Evolutionary conservation across 129 eudicot species (phyloP), one percentile per base, ranked within the genome.

Genomic region (Calendula officinalis): DNA sequence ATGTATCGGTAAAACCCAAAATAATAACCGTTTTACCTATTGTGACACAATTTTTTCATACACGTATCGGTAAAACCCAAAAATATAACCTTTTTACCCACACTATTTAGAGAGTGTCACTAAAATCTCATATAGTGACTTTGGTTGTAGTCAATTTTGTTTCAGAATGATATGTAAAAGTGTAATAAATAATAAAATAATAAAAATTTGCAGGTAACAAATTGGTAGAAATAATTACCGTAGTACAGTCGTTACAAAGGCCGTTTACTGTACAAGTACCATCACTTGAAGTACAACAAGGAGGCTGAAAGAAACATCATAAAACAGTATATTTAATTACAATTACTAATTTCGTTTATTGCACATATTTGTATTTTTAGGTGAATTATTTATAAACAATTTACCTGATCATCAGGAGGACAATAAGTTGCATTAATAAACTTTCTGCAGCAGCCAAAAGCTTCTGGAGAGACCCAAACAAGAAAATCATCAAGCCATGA

Each of bases 401-500:
- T 33, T 8, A 35, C 96, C 88, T 94, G 99, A 72, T 94, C 99
- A 83, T 88, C 83, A 43, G 99, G 99, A 54, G 99, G 90, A 60
- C 99, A 94, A 78, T 74, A 94, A 67, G 67, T 88, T 63, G 82
- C 92, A 75, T 94, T 89, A 13, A 83, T 85, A 80, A 94, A 94
- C 75, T 94, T 94, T 55, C 99, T 76, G 78, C 99, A 94, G 82
- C 99, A 94, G 38, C 95, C 99, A 78, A 94, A 94, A 70, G 99
- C 99, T 86, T 94, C 97, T 6, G 99, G 99, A 68, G 99, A 88
- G 32, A 94, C 74, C 99, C 99, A 94, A 53, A 94, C 99, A 64
- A 94, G 94, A 76, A 81, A 94, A 63, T 94, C 99, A 69, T 94
- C 99, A 65, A 94, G 95, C 99, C 99, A 94, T 16, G 99, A 94